Conservation (phyloP, 1,284 basidiomycete genomes). For the Marasmius sp. region DNA sequence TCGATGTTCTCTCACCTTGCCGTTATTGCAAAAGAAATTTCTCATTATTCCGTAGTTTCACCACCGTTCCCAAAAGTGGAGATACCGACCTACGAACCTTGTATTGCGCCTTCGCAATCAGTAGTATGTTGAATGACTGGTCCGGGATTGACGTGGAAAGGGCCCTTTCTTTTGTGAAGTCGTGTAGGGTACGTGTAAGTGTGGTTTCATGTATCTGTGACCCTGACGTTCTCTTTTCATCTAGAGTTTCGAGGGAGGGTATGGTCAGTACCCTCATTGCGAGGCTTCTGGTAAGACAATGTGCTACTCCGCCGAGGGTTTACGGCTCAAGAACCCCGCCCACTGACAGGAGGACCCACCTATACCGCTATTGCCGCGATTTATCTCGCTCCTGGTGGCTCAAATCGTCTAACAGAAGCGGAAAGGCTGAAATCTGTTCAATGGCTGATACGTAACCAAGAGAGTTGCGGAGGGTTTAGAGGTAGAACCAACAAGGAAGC, state of each 20-base stretch:
- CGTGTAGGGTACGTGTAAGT: slow-evolving; percentile 63
- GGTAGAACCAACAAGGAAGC: slow-evolving; percentile 84
- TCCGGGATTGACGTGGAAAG: slow-evolving; percentile 62
- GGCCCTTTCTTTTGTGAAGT: slow-evolving; percentile 62
- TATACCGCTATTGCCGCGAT: slow-evolving; percentile 88
- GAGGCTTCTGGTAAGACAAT: slow-evolving; percentile 77
- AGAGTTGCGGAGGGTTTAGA: slow-evolving; percentile 71
- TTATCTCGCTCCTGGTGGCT: slow-evolving; percentile 41
- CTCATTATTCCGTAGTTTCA: slow-evolving; percentile 56
- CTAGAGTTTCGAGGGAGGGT: slow-evolving; percentile 92
- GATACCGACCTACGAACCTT: slow-evolving; percentile 81
- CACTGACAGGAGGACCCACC: slow-evolving; percentile 78
- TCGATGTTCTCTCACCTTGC: neutral
- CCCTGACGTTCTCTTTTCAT: neutral
- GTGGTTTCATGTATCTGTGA: slow-evolving; percentile 4
- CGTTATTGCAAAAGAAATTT: neutral
- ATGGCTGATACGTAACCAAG: slow-evolving; percentile 79
- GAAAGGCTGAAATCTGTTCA: slow-evolving; percentile 59
- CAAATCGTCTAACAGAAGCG: slow-evolving; percentile 32
- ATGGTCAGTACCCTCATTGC: slow-evolving; percentile 76
- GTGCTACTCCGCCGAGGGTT: neutral
- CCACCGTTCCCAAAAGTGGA: slow-evolving; percentile 62
- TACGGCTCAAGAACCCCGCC: neutral
- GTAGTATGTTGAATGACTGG: slow-evolving; percentile 78
- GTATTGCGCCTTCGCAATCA: slow-evolving; percentile 88